A percentile compares a stretch with the other conserved stretches of the same genome.
phyloP scores from a whole-genome alignment of 2,329 filamentous ascomycete species.

The Ophiostoma populinum region DNA sequence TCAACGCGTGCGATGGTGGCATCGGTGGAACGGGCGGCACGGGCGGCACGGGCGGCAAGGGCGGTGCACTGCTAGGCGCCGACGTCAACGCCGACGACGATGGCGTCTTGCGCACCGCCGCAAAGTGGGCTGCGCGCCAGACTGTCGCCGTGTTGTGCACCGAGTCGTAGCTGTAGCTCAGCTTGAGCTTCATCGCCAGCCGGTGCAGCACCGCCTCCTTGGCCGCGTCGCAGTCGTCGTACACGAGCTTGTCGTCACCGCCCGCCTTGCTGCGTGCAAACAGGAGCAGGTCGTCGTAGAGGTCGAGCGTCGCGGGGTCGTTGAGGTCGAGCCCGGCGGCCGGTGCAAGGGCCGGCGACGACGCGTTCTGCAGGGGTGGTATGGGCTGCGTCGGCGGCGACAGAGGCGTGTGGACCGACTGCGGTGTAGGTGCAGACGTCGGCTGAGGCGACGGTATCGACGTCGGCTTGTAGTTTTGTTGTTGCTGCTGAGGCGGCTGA shows the following conservation, averaged over 20 bases:
- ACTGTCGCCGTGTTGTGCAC: conserved; percentile 13
- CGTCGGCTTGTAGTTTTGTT: too few relatives aligned
- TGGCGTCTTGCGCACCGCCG: not conserved
- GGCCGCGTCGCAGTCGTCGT: conserved; percentile 14
- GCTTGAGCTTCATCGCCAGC: conserved; percentile 14
- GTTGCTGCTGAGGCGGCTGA: not conserved
- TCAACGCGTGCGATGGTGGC: not conserved
- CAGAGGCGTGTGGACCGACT: too few relatives aligned
- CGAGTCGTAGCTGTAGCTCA: conserved; percentile 16
- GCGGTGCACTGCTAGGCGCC: too few relatives aligned
- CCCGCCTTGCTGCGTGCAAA: conserved; percentile 12
- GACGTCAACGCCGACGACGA: too few relatives aligned
- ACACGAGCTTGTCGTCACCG: conserved; percentile 13
- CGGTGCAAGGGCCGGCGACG: not conserved
- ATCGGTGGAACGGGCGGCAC: too few relatives aligned
- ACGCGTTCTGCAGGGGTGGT: not conserved
- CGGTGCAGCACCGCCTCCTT: conserved; percentile 15
- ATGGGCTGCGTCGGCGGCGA: not conserved
- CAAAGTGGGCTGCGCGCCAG: conserved; percentile 8
- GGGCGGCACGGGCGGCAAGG: not conserved
- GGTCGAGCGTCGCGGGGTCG: conserved; percentile 11
- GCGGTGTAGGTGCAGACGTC: not conserved
- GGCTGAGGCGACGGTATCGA: not conserved
- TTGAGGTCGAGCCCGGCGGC: conserved; percentile 8
- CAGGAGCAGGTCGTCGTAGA: conserved; percentile 15